Conservation (phyloP, 257 asterid species). For the Jaltomata sinuosa region DNA sequence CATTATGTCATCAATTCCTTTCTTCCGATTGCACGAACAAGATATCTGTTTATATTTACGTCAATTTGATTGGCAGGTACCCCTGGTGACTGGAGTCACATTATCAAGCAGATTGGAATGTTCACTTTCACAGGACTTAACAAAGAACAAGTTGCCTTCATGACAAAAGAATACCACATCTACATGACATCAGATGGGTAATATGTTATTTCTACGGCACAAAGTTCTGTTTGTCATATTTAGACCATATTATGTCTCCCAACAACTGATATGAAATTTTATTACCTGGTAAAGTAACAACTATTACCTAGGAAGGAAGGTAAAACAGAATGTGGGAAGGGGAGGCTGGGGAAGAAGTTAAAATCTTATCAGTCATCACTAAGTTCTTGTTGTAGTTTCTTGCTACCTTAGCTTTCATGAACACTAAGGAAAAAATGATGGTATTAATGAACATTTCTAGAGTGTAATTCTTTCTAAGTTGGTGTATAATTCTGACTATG, state of each 20-base stretch:
- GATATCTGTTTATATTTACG: not conserved
- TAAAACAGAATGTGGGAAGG: not conserved
- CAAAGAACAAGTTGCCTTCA: conserved; percentile 70
- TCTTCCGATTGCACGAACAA: not conserved
- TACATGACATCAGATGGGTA: conserved; percentile 99
- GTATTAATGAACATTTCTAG: not conserved
- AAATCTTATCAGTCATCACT: not conserved
- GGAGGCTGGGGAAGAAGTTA: not conserved
- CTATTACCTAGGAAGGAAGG: not conserved
- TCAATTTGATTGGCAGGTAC: conserved; percentile 48
- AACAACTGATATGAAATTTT: not conserved
- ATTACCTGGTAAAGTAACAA: not conserved
- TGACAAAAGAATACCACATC: conserved; percentile 87
- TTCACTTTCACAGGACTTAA: conserved; percentile 93
- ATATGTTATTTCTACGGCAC: not conserved
- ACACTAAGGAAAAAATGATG: not conserved
- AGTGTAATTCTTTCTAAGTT: not conserved
- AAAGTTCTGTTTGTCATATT: not conserved
- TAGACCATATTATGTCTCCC: not conserved
- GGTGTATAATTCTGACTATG: not conserved
- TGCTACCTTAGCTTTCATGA: not conserved
- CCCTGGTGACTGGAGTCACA: conserved; percentile 99
- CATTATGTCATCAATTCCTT: not conserved
- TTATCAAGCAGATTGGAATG: conserved; percentile 97
- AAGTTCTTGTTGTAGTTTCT: not conserved